These are phyloP conservation scores for Globomyces sp. DNA, from an alignment of 371 early-diverging fungal species.

Conservation along the genomic window DNA sequence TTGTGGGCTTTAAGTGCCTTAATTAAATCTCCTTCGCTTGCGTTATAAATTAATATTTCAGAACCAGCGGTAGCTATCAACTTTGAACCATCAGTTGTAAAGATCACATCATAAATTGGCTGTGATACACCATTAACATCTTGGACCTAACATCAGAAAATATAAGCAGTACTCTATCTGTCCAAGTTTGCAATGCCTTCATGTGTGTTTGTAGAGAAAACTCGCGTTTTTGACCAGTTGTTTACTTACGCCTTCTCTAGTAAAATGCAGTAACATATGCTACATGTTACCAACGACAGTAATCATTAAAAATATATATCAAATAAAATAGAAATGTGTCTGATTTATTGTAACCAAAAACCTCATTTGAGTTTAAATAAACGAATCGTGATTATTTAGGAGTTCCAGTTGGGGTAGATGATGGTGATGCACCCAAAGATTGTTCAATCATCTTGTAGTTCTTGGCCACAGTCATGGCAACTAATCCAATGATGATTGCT, in stretches of 20 bases:
- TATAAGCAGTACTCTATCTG: conserved; percentile 5
- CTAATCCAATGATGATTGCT: conserved; percentile 61
- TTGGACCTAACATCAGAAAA: conserved; percentile 22
- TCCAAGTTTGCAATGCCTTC: conserved; percentile 15
- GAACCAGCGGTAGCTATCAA: conserved; percentile 46
- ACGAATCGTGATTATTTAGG: conserved; percentile 5
- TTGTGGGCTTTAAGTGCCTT: conserved; percentile 51
- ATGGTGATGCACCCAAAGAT: neutral
- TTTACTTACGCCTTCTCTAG: too few relatives aligned
- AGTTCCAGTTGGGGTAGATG: conserved; percentile 1
- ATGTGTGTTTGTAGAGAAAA: neutral
- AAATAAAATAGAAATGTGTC: too few relatives aligned
- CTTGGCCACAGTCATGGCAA: conserved; percentile 37
- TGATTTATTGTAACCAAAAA: neutral
- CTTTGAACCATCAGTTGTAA: conserved; percentile 44
- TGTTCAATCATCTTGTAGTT: neutral
- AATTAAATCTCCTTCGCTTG: conserved; percentile 44
- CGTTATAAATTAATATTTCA: conserved; percentile 51
- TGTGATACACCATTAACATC: conserved; percentile 40
- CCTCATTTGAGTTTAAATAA: conserved; percentile 11
- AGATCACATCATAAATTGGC: conserved; percentile 51
- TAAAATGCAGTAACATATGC: too few relatives aligned
- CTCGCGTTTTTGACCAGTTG: too few relatives aligned
- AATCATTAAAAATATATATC: too few relatives aligned
- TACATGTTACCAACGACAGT: too few relatives aligned